Evolutionary conservation across 495 filamentous ascomycete species (phyloP).

Genomic region (Corynascus novoguineensis): DNA sequence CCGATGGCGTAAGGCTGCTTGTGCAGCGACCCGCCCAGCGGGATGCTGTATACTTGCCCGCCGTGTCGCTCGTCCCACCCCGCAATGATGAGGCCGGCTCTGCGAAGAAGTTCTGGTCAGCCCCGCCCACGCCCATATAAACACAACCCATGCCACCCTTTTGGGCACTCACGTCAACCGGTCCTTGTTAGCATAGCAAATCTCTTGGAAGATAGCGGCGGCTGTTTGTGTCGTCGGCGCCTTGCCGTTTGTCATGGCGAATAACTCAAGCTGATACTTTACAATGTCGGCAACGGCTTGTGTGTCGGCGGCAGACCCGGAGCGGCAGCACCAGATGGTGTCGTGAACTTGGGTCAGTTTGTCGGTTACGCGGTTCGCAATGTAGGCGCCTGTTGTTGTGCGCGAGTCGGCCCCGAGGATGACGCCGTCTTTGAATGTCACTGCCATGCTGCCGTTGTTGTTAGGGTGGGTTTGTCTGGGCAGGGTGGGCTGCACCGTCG

Average conservation of each 20-base stretch:
- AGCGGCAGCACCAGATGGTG: slow-evolving; percentile 98
- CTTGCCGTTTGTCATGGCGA: slow-evolving; percentile 79
- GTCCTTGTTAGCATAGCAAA: slow-evolving; percentile 98
- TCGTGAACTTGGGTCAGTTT: slow-evolving; percentile 98
- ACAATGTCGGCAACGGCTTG: slow-evolving; percentile 98
- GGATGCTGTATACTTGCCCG: slow-evolving; percentile 95
- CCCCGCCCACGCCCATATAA: background rate
- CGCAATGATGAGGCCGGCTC: slow-evolving; percentile 95
- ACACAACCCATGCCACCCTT: background rate
- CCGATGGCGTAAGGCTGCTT: slow-evolving; percentile 95
- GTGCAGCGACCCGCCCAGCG: slow-evolving; percentile 92
- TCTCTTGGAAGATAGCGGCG: slow-evolving; percentile 90
- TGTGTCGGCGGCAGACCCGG: slow-evolving; percentile 94
- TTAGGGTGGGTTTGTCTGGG: slow-evolving; percentile 22
- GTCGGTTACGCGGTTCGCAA: slow-evolving; percentile 97
- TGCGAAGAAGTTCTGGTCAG: slow-evolving; percentile 36
- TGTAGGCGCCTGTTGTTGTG: slow-evolving; percentile 98
- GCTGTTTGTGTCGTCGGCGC: slow-evolving; percentile 89
- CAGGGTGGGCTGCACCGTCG: background rate
- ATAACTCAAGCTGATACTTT: slow-evolving; percentile 90
- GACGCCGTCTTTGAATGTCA: slow-evolving; percentile 96
- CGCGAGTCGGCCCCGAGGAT: slow-evolving; percentile 94
- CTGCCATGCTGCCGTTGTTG: slow-evolving; percentile 60
- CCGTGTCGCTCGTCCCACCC: slow-evolving; percentile 91
- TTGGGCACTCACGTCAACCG: slow-evolving; percentile 56